These are phyloP conservation scores for Paramecium sonneborni DNA, from an alignment of 73 alveolate species.

Conservation along the genomic window DNA sequence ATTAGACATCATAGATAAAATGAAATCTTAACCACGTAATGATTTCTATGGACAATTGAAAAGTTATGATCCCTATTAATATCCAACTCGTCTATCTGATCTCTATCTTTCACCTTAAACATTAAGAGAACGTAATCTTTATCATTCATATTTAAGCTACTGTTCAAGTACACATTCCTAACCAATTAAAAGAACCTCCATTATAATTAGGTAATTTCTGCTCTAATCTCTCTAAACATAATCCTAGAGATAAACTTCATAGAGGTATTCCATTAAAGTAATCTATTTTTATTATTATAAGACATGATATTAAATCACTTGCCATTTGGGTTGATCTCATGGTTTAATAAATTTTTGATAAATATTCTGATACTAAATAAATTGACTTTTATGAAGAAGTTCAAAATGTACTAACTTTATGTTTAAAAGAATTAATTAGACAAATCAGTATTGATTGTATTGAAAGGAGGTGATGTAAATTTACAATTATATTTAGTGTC, in stretches of 20 bases:
- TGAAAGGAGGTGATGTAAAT: constrained; percentile 16
- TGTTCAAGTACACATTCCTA: not conserved
- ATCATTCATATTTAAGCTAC: not conserved
- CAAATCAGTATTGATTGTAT: constrained; percentile 34
- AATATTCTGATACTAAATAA: not conserved
- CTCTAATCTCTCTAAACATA: not conserved
- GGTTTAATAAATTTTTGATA: not conserved
- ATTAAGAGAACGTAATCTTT: not conserved
- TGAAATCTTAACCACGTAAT: not conserved
- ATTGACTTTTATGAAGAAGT: constrained; percentile 12
- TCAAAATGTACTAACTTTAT: not conserved
- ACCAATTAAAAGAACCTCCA: not conserved
- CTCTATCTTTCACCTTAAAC: not conserved
- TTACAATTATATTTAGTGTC: not conserved
- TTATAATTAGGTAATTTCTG: not conserved
- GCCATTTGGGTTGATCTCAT: constrained; percentile 25
- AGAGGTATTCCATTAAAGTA: constrained; percentile 55
- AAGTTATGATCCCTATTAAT: constrained; percentile 29
- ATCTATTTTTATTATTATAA: not conserved
- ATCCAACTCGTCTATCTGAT: not conserved
- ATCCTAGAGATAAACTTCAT: constrained; percentile 19
- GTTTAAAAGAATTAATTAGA: constrained; percentile 22
- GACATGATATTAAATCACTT: not conserved
- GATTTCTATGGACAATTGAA: constrained; percentile 18
- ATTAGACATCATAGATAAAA: not conserved